phyloP scores from a whole-genome alignment of 2,329 filamentous ascomycete species.

The Fusarium sororula region DNA sequence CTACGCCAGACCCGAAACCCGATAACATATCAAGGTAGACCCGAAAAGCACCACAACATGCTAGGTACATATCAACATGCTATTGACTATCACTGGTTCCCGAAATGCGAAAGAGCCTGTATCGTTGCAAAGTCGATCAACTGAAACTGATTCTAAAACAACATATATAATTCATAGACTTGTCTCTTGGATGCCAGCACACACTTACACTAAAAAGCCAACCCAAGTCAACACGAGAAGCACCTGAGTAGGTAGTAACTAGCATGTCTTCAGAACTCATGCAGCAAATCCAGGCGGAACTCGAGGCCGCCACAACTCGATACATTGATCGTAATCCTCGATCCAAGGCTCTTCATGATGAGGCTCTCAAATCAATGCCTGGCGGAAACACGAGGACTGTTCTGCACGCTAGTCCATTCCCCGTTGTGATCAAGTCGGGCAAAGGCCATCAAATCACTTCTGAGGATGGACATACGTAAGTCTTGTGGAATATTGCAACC shows the following conservation, averaged over 20 bases:
- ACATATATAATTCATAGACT: background rate
- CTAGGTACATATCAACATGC: background rate
- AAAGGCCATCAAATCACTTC: constrained; percentile 50
- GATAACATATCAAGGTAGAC: constrained; percentile 8
- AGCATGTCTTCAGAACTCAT: constrained; percentile 33
- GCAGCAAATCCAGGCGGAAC: constrained; percentile 40
- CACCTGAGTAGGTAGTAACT: background rate
- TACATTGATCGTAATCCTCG: constrained; percentile 50
- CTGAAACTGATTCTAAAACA: background rate
- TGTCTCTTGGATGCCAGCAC: background rate
- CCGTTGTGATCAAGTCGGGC: constrained; percentile 52
- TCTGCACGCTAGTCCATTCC: constrained; percentile 56
- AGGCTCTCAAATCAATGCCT: constrained; percentile 50
- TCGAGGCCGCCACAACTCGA: constrained; percentile 46
- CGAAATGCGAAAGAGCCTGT: constrained; percentile 18
- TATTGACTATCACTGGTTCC: background rate
- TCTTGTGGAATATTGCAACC: background rate
- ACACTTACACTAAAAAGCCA: background rate
- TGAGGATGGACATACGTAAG: constrained; percentile 52
- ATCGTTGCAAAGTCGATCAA: background rate
- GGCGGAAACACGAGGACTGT: constrained; percentile 59
- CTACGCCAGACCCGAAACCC: constrained; percentile 33
- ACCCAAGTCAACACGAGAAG: background rate
- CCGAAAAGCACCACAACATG: constrained; percentile 2
- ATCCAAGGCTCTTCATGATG: constrained; percentile 51